phyloP scores from a whole-genome alignment of 2,329 filamentous ascomycete genomes.

The Sphaerulina musiva region DNA sequence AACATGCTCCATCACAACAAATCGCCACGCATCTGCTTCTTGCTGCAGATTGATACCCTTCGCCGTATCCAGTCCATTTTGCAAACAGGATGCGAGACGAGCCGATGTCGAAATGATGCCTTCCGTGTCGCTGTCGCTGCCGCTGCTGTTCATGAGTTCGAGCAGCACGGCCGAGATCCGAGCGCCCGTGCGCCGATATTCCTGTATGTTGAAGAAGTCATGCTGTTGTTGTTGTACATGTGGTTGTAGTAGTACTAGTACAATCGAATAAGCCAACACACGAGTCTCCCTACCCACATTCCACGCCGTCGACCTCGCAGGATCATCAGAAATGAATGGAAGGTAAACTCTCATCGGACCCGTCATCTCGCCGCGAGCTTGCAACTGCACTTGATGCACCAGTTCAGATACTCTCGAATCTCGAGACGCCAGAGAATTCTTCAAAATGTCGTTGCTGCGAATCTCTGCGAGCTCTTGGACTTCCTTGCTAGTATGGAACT shows the following conservation, averaged over 20 bases:
- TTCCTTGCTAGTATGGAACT: conserved; percentile 14
- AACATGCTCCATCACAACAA: conserved; percentile 18
- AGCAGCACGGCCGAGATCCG: conserved; percentile 19
- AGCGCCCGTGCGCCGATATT: conserved; percentile 36
- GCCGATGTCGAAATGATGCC: neutral
- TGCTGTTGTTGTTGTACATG: neutral
- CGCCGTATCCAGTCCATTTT: neutral
- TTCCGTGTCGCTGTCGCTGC: neutral
- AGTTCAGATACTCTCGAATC: conserved; percentile 36
- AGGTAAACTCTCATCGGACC: conserved; percentile 52
- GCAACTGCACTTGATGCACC: conserved; percentile 39
- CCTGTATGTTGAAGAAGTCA: conserved; percentile 27
- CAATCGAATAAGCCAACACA: conserved; percentile 36
- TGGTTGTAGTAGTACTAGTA: conserved; percentile 23
- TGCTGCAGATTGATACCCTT: neutral
- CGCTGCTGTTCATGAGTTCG: neutral
- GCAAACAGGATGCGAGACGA: neutral
- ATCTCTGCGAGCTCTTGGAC: conserved; percentile 1
- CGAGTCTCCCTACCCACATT: conserved; percentile 35
- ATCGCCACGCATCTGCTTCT: conserved; percentile 17
- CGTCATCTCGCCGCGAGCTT: conserved; percentile 11
- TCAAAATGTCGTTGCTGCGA: neutral
- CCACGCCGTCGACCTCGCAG: conserved; percentile 40
- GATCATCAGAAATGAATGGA: conserved; percentile 52
- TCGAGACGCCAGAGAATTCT: conserved; percentile 1